Conservation (phyloP, 305 asterid species). For the Galium porrigens region DNA sequence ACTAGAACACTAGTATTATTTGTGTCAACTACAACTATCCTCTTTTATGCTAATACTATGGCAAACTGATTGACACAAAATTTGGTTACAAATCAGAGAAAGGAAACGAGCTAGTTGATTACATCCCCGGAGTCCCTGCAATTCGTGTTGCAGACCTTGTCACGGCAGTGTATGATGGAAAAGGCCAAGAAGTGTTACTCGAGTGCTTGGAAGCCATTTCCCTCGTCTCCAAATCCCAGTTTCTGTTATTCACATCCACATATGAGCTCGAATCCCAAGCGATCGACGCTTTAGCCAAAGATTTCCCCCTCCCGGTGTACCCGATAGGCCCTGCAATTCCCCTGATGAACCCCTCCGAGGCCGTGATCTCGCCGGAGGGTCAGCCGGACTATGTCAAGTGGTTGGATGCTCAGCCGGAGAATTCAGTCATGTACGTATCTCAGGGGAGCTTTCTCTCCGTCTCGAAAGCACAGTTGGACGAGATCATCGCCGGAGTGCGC, state of each 20-base stretch:
- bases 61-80: neutral
- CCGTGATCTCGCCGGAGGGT: neutral
- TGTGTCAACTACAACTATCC: too few species aligned
- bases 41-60: too few species aligned
- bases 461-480: conserved; percentile 17
- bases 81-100: conserved; percentile 5
- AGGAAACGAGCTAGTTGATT: conserved; percentile 18
- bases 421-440: conserved; percentile 41
- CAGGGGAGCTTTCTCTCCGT: conserved; percentile 32
- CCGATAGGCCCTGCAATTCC: conserved; percentile 36
- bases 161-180: conserved; percentile 16
- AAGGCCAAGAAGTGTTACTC: conserved; percentile 20
- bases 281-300: conserved; percentile 20
- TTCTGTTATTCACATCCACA: conserved; percentile 29
- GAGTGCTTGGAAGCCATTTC: conserved; percentile 16
- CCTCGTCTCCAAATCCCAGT: conserved; percentile 22
- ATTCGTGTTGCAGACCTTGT: conserved; percentile 32
- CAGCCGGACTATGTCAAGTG: conserved; percentile 26
- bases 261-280: conserved; percentile 34
- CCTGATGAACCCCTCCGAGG: neutral
- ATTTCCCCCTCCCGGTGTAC: conserved; percentile 20
- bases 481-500: conserved; percentile 25
- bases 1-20: too few species aligned
- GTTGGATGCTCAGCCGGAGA: conserved; percentile 33
- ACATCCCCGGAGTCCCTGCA: conserved; percentile 42